Evolutionary conservation across 768 basidiomycete species (phyloP), one percentile per base, ranked within the genome.

Genomic region (Tubosaeta brunneosetosa): DNA sequence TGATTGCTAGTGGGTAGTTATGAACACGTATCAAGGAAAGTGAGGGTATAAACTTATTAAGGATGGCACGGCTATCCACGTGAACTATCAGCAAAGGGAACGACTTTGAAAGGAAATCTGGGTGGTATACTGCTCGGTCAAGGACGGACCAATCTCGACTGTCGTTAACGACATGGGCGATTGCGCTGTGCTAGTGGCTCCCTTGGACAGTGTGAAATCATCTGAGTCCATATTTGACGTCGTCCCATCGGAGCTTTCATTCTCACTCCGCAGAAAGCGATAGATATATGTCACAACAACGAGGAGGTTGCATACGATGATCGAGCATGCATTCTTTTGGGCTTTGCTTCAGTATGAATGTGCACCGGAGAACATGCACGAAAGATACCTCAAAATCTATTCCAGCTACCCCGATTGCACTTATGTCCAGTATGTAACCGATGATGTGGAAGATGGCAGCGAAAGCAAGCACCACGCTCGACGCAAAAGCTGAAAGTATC

Each of bases 221-320:
- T 55, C 55, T 16, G n/a, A 6, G 41, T 52, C 54, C 11, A n/a
- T 29, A 29, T 55, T 46, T 12, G 27, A 37, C 8, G 54, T 33
- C 10, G 14, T 38, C 40, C 37, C 25, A 0, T 50, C 16, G 3
- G 26, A 38, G 14, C 44, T n/a, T 17, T 17, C 14, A 2, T 17
- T 17, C 12, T 55, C 34, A 10, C 5, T 22, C 33, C 25, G 27
- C 44, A 41, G 36, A 44, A 44, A 22, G 29, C 56, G 61, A 42
- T 61, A 61, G 12, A 16, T 16, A n/a, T 17, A 61, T 9, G 59
- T 61, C 41, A 62, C 59, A 19, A 53, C 42, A 12, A 61, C 56
- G 4, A 62, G 41, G 7, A 58, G 26, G 22, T 61, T 62, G 41
- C 59, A 62, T 26, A 61, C 38, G 3, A 58, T 58, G 29, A 53